A percentile compares a stretch with the other conserved stretches of the same genome.
Conservation (phyloP, 164 flowering plant species). For the Tetracentron sinense region DNA sequence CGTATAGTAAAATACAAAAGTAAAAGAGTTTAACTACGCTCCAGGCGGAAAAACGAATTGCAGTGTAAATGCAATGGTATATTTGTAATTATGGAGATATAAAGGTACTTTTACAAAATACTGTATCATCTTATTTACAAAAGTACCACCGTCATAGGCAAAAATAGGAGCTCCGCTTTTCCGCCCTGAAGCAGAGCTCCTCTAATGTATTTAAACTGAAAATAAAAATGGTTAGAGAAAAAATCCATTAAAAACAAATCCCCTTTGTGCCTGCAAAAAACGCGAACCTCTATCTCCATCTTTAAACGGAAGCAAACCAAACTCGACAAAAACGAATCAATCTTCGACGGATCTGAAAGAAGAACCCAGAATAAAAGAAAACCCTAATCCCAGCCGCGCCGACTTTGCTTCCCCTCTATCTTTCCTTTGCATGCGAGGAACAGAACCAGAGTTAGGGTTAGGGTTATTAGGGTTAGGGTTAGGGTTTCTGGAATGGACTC, state of each 20-base stretch:
- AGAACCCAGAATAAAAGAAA: constrained; percentile 7
- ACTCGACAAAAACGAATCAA: constrained; percentile 7
- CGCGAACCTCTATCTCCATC: constrained; percentile 21
- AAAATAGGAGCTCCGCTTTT: no score
- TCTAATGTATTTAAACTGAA: neutral
- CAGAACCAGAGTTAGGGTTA: constrained; percentile 9
- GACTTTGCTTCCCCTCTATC: neutral
- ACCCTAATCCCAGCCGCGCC: constrained; percentile 21
- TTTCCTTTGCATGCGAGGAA: neutral
- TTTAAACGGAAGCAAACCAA: neutral
- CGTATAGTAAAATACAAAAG: no score
- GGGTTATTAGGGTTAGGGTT: constrained; percentile 24
- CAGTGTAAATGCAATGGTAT: no score
- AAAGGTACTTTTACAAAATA: no score
- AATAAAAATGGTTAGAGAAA: no score
- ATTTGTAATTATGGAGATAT: no score
- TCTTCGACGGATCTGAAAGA: constrained; percentile 16
- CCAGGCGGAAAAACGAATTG: no score
- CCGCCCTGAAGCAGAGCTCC: no score
- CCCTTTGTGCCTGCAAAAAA: constrained; percentile 27
- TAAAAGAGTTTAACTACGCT: no score
- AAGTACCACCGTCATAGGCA: no score
- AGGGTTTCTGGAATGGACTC: constrained; percentile 36
- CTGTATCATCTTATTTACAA: no score
- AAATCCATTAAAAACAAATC: neutral